Evolutionary conservation across 169 alveolate species (phyloP).

Genomic region (Cryptosporidium andersoni): DNA sequence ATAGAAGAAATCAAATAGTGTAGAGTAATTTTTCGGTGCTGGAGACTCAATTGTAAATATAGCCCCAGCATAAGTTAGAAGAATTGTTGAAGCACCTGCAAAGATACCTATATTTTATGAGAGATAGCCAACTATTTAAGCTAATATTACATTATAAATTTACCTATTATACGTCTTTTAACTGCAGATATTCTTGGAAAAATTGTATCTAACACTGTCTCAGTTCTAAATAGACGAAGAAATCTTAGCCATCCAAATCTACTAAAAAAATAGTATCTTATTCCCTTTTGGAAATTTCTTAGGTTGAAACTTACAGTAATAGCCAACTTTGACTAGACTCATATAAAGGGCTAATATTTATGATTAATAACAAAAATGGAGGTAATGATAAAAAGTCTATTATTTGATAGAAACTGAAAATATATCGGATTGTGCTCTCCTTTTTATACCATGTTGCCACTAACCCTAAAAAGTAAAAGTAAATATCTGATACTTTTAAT

Average conservation of each 20-base stretch:
- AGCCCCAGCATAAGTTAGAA: slow-evolving; percentile 74
- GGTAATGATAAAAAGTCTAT: slow-evolving; percentile 35
- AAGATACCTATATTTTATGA: slow-evolving; percentile 5
- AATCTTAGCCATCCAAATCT: slow-evolving; percentile 62
- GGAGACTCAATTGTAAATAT: slow-evolving; percentile 74
- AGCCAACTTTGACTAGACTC: slow-evolving; percentile 54
- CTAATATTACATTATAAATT: neutral
- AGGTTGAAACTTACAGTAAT: slow-evolving; percentile 23
- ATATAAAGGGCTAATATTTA: slow-evolving; percentile 25
- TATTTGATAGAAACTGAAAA: slow-evolving; percentile 30
- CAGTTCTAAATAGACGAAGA: slow-evolving; percentile 69
- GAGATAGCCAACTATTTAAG: neutral
- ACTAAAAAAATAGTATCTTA: neutral
- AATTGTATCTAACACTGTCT: slow-evolving; percentile 35
- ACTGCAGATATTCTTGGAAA: slow-evolving; percentile 51
- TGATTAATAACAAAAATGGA: slow-evolving; percentile 23
- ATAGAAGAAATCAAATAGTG: slow-evolving; percentile 69
- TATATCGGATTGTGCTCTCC: slow-evolving; percentile 29
- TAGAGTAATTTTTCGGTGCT: slow-evolving; percentile 18
- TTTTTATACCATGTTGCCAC: slow-evolving; percentile 40
- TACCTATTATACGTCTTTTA: slow-evolving; percentile 45
- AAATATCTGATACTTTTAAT: neutral
- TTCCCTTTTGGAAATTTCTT: neutral
- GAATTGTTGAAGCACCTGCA: slow-evolving; percentile 67
- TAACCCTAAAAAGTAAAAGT: slow-evolving; percentile 20